Percentiles rank a stretch among this genome's conserved stretches.
Evolutionary conservation across 345 rosid genomes (phyloP).

Genomic region (Cardiospermum halicacabum): DNA sequence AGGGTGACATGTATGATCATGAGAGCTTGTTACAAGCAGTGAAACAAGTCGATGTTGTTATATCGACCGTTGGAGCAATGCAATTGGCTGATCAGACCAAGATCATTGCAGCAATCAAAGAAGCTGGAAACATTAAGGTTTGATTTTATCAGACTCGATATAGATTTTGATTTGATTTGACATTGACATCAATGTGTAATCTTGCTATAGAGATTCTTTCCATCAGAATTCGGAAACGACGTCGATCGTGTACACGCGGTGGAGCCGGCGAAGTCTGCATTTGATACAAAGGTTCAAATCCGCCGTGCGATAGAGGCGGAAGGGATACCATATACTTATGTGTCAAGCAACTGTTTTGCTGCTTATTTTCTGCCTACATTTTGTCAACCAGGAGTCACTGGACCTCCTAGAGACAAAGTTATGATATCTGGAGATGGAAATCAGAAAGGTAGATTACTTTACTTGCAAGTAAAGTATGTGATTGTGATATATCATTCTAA

Average conservation of each 20-base stretch:
- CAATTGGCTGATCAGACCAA: constrained; percentile 64
- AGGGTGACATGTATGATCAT: constrained; percentile 62
- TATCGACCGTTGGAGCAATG: constrained; percentile 48
- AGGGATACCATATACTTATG: constrained; percentile 54
- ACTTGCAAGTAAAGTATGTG: neutral
- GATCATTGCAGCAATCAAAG: constrained; percentile 76
- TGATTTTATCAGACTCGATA: no score
- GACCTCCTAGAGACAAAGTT: constrained; percentile 63
- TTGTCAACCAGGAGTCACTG: constrained; percentile 40
- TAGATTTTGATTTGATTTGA: no score
- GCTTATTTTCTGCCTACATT: constrained; percentile 42
- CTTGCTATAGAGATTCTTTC: constrained; percentile 48
- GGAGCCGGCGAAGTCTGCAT: constrained; percentile 50
- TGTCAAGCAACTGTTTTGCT: constrained; percentile 42
- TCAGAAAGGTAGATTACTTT: constrained; percentile 31
- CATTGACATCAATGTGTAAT: no score
- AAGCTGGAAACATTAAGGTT: constrained; percentile 86
- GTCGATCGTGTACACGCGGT: constrained; percentile 45
- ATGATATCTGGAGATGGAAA: constrained; percentile 55
- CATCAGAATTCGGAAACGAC: constrained; percentile 70
- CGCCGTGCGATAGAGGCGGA: constrained; percentile 55
- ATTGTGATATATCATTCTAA: no score
- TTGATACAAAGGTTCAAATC: constrained; percentile 33
- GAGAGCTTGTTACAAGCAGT: constrained; percentile 69
- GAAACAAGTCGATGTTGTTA: constrained; percentile 78